phyloP scores from a whole-genome alignment of 192 early-diverging fungal species.

The Backusella morwellensis region DNA sequence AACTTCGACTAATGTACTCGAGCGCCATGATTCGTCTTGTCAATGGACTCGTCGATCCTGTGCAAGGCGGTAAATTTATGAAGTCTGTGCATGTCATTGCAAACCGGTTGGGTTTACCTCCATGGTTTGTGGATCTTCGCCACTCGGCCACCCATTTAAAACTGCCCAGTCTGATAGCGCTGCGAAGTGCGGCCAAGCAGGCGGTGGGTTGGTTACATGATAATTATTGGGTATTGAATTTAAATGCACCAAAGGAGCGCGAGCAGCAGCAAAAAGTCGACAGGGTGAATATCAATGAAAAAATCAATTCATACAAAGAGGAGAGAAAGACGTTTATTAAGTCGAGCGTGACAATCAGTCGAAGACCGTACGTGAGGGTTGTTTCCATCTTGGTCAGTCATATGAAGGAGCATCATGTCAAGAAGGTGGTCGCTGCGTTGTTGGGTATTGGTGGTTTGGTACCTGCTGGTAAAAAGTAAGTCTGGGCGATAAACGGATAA shows the following conservation, averaged over 20 bases:
- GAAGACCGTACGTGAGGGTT: background rate
- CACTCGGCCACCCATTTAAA: conserved; percentile 66
- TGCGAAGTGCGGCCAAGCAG: conserved; percentile 46
- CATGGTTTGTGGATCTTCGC: conserved; percentile 67
- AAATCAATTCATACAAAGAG: conserved; percentile 29
- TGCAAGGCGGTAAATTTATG: conserved; percentile 53
- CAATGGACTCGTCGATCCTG: conserved; percentile 59
- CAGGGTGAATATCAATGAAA: background rate
- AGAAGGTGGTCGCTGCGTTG: conserved; percentile 49
- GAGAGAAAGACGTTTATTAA: conserved; percentile 26
- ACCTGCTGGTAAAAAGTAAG: conserved; percentile 54
- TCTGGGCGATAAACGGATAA: background rate
- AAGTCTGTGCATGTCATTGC: conserved; percentile 53
- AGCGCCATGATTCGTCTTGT: conserved; percentile 54
- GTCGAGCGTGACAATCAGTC: background rate
- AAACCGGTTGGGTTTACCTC: conserved; percentile 50
- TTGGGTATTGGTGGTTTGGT: conserved; percentile 56
- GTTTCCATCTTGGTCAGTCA: background rate
- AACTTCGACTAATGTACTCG: conserved; percentile 45
- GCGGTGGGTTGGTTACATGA: conserved; percentile 11
- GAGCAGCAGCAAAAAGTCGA: background rate
- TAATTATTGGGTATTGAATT: conserved; percentile 44
- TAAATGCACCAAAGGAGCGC: conserved; percentile 22
- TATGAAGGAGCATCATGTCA: conserved; percentile 15
- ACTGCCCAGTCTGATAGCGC: conserved; percentile 53